Conservation (phyloP, 1,284 basidiomycete genomes). For the Sporisorium reilianum region DNA sequence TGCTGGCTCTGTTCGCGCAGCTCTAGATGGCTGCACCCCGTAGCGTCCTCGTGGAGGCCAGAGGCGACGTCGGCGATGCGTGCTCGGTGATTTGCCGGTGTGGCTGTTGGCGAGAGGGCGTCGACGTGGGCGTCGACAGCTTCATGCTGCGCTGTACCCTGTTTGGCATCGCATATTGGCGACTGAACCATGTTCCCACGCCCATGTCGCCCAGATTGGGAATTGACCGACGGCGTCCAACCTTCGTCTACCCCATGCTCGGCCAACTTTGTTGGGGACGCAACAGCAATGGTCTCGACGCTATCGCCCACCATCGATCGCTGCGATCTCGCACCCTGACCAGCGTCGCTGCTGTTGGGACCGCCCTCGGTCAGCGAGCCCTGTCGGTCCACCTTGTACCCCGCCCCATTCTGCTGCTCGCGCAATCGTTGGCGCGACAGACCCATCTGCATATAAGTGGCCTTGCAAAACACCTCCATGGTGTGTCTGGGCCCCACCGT, state of each 20-base stretch:
- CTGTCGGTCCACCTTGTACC: conserved; percentile 20
- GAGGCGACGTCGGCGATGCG: not conserved
- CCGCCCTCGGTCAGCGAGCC: conserved; percentile 9
- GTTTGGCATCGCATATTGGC: not conserved
- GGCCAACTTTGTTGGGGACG: conserved; percentile 5
- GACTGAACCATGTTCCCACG: conserved; percentile 22
- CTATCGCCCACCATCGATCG: not conserved
- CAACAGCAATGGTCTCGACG: not conserved
- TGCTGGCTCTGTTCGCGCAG: conserved; percentile 12
- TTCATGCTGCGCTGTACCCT: not conserved
- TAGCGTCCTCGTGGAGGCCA: not conserved
- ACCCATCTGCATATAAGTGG: conserved; percentile 53
- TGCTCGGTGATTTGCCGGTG: not conserved
- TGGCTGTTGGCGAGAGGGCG: conserved; percentile 11
- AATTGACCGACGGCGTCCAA: not conserved
- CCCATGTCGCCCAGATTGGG: not conserved
- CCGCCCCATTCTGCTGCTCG: conserved; percentile 21
- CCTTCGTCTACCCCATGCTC: too few species aligned
- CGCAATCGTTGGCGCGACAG: conserved; percentile 31
- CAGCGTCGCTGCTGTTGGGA: not conserved
- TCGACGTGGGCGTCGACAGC: conserved; percentile 18
- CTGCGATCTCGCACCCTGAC: not conserved
- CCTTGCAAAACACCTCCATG: conserved; percentile 44
- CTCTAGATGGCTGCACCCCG: conserved; percentile 9
- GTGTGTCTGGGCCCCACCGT: conserved; percentile 49